Base-by-base conservation (phyloP, 148 eudicot genomes). In the Vaccinium corymbosum region DNA sequence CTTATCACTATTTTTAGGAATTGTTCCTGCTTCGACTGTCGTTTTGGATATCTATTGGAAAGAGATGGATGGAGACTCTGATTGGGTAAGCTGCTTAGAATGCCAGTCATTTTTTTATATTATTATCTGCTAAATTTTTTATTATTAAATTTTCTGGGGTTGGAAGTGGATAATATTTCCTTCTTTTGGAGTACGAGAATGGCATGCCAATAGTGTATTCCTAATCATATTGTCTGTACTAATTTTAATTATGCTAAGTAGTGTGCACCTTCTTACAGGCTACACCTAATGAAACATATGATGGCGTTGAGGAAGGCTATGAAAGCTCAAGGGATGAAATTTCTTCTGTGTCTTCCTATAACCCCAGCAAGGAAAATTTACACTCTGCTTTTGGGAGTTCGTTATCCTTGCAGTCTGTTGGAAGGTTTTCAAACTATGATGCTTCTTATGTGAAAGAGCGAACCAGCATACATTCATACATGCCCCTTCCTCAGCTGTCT, bases 281-380 rank as follows among this genome's bases (percentile, higher is more conserved):
- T 57, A 94, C 92, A 90, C 90, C 91, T 27, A 92, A 92, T 90
- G 99, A 94, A 86, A 79, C 89, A 83, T 89, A 87, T 86, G 97
- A 93, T 83, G 97, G 92, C 83, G 91, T 86, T 87, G 98, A 94
- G 87, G 99, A 97, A 86, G 98, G 91, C 75, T 92, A 93, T 87
- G 99, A 94, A 79, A 94, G 95, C 88, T 93, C 94, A 42, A 91
- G 93, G 85, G 99, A 97, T 85, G 98, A 97, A 83, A 85, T 93
- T 32, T 93, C 91, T 82, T 94, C 99, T 64, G 91, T 97, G 80
- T 97, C 99, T 86, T 97, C 99, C 25, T 91, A 92, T 86, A 94
- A 94, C 86, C 94, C 90, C 48, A 85, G 87, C 80, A 93, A 91
- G 86, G 98, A 89, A 74, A 94, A 90, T 73, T 56, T 93, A 73